Conservation (phyloP, 225 moss, liverwort and hornwort species). For the Anthoceros angustus region DNA sequence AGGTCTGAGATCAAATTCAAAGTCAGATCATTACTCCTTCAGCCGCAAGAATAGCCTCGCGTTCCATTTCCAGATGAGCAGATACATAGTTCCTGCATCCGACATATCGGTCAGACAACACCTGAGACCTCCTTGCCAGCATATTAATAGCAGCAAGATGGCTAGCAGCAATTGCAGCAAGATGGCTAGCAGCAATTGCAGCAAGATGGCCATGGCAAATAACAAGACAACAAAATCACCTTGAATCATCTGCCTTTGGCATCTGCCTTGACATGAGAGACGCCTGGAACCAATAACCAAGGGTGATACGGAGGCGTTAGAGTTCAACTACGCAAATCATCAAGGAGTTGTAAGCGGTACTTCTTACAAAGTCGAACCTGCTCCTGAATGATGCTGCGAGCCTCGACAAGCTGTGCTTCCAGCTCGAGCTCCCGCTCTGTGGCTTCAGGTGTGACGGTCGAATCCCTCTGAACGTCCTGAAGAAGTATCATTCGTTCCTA, state of each 20-base stretch:
- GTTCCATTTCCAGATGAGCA: too few relatives aligned
- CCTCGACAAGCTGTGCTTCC: slow-evolving; percentile 75
- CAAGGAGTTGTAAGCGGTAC: background rate
- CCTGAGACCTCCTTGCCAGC: too few relatives aligned
- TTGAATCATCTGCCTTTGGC: background rate
- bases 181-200: too few relatives aligned
- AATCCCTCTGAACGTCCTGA: slow-evolving; percentile 53
- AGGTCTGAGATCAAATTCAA: background rate
- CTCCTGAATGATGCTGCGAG: slow-evolving; percentile 59
- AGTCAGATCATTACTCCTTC: too few relatives aligned
- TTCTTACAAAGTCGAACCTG: slow-evolving; percentile 25
- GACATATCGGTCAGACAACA: too few relatives aligned
- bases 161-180: too few relatives aligned
- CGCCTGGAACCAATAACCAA: background rate
- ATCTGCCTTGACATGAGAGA: background rate
- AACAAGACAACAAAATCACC: background rate
- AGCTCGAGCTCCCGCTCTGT: slow-evolving; percentile 69
- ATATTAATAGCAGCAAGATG: too few relatives aligned
- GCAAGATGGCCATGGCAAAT: too few relatives aligned
- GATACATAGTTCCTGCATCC: too few relatives aligned
- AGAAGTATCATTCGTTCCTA: slow-evolving; percentile 90
- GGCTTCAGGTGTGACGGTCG: slow-evolving; percentile 27
- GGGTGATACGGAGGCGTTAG: background rate
- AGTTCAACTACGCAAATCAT: background rate
- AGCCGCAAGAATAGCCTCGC: too few relatives aligned